Base-by-base conservation (phyloP, 345 rosid genomes). In the Noccaea caerulescens region DNA sequence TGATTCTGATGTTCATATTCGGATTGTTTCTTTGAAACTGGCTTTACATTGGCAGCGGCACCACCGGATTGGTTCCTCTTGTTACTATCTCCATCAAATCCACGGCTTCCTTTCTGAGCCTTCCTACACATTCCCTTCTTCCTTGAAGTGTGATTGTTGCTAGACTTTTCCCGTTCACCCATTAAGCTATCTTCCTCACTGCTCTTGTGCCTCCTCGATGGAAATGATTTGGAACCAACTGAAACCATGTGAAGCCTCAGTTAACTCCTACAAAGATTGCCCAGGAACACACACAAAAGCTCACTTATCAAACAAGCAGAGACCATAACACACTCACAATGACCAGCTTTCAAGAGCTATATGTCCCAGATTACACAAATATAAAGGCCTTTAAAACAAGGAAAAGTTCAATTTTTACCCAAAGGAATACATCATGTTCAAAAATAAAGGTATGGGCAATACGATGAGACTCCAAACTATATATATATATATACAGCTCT, bases 171-270 rank as follows among this genome's bases (percentile, higher is more conserved):
- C 27, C 83, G 85, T 72, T 72, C 80, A 75, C 83, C 87, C 92
- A 86, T 86, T 37, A 56, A 57, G 65, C 57, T 80, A 73, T 71
- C 79, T 66, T 78, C 85, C 58, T 69, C 58, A 51, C 7, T 41
- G 11, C n/a, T 72, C 60, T 34, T 66, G 44, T 57, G 63, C 54
- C 82, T 84, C 51, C 76, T 77, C 2, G 63, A 80, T 8, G 77
- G 72, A 49, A 86, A 79, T 71, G 80, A 84, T 75, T 84, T 82
- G 8, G 79, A 81, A 56, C 91, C 93, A 76, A 83, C 76, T 56
- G 85, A 79, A 75, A 87, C 91, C 84, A 83, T 81, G 65, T 23
- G 59, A 50, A 69, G 7, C 66, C 43, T 8, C 36, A 49, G 23
- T 32, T 63, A 61, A 69, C 46, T 13, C 68, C 70, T 75, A 54